A percentile compares a stretch with the other conserved stretches of the same genome.
phyloP scores from a whole-genome alignment of 352 stramenopile genomes.

The Globisporangium megalacanthum region DNA sequence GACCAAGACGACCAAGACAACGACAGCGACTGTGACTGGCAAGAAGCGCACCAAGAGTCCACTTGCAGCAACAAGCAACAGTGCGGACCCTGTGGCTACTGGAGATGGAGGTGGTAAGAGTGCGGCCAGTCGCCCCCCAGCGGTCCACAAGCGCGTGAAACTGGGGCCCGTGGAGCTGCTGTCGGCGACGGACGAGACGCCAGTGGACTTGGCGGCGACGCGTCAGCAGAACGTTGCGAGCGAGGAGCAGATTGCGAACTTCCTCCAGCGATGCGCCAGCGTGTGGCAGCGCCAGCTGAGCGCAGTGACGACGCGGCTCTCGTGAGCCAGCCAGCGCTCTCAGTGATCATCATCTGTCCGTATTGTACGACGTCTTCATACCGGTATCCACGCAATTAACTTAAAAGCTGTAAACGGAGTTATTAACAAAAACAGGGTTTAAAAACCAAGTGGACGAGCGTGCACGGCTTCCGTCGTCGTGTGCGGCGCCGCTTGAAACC shows the following conservation, averaged over 20 bases:
- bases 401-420: neutral
- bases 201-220: conserved; percentile 8
- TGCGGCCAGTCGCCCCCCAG: neutral
- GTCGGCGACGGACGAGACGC: neutral
- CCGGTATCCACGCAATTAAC: too few relatives aligned
- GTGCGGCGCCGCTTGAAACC: neutral
- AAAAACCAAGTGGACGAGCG: neutral
- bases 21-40: neutral
- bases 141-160: conserved; percentile 11
- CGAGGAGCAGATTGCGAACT: conserved; percentile 14
- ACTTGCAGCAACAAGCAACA: conserved; percentile 1
- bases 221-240: conserved; percentile 13
- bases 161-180: conserved; percentile 4
- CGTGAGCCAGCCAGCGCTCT: neutral
- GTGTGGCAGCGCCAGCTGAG: conserved; percentile 29
- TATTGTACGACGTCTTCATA: neutral
- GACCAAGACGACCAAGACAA: neutral
- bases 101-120: neutral
- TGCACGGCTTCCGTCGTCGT: neutral
- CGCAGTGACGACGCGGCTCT: conserved; percentile 5
- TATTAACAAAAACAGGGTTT: neutral
- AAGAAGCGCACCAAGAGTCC: conserved; percentile 13
- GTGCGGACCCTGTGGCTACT: neutral
- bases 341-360: neutral
- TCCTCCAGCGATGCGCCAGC: conserved; percentile 22